A percentile compares a stretch with the other conserved stretches of the same genome.
These are phyloP conservation scores for Boletus edulis DNA, from an alignment of 768 basidiomycete species.

Conservation along the genomic window DNA sequence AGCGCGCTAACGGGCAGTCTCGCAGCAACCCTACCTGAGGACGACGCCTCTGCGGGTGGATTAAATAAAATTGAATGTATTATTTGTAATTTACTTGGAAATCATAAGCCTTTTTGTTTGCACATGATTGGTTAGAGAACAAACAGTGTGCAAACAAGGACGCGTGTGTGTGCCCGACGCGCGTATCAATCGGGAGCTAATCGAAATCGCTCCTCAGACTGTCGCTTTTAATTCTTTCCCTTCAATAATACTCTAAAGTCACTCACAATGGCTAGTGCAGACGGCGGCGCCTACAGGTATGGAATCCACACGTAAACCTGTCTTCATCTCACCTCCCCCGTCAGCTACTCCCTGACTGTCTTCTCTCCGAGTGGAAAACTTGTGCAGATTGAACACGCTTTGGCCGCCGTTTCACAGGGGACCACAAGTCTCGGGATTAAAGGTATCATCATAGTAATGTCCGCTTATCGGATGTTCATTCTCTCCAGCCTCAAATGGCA, in stretches of 20 bases:
- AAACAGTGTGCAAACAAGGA: slow-evolving; percentile 28
- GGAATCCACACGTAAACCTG: slow-evolving; percentile 15
- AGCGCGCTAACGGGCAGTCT: background rate
- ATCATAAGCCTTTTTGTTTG: slow-evolving; percentile 11
- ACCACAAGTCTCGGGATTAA: slow-evolving; percentile 98
- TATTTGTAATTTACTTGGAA: no score
- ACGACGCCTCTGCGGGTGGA: slow-evolving; percentile 55
- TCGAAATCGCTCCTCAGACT: slow-evolving; percentile 17
- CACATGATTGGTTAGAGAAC: slow-evolving; percentile 10
- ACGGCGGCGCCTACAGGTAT: slow-evolving; percentile 79
- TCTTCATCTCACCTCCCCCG: slow-evolving; percentile 17
- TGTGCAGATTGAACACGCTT: slow-evolving; percentile 99
- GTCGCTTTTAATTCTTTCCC: slow-evolving; percentile 19
- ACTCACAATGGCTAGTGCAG: slow-evolving; percentile 69
- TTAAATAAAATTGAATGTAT: slow-evolving; percentile 12
- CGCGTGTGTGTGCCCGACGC: slow-evolving; percentile 25
- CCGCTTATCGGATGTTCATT: slow-evolving; percentile 19
- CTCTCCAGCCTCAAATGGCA: slow-evolving; percentile 88
- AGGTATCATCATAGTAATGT: slow-evolving; percentile 51
- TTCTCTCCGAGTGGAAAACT: slow-evolving; percentile 99
- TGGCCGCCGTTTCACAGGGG: slow-evolving; percentile 93
- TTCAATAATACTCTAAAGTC: slow-evolving; percentile 4
- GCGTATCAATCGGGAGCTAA: slow-evolving; percentile 19
- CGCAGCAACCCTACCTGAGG: slow-evolving; percentile 77
- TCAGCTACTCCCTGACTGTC: slow-evolving; percentile 96